Base-by-base conservation (phyloP, 1,139 yeast species). In the Pichia sp. region DNA sequence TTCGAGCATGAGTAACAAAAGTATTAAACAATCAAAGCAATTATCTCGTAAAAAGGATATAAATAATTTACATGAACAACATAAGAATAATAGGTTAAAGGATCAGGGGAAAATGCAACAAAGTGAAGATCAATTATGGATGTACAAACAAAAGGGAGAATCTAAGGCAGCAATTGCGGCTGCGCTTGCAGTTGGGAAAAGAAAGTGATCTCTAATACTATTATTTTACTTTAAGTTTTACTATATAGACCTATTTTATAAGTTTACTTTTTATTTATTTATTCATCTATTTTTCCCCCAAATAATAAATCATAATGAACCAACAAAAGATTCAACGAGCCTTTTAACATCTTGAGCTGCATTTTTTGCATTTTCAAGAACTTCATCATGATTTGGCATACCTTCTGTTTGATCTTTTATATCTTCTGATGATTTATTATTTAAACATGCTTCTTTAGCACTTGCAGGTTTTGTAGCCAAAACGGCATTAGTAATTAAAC, bases 301-400 rank as follows among this genome's bases (percentile, higher is more conserved):
- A 18, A 29, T 2, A n/a, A n/a, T 16, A 11, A 27, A 31, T 22
- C 39, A 35, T 26, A 53, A 32, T 18, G 42, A 40, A 33, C 77
- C 76, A 33, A 85, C 74, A 4, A 86, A 74, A 33, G 75, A 76
- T 50, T 74, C 83, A 40, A 89, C 72, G 41, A 89, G 71, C 33
- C 54, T 64, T 59, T 87, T 80, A 22, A 89, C 91, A 59, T 88
- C 96, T 42, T 68, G 61, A 0, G 95, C 83, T 0, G 96, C 96
- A 47, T 69, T 74, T 37, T 74, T 71, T 11, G 96, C 96, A 34
- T 81, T 81, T 52, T 81, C 87, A 43, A 91, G 68, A 1, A 91
- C 98, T 63, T 91, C 97, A 18, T 69, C 82, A 60, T 91, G 97
- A 45, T 80, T 79, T 2, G 97, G 96, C 71, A 80, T 85, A 11